Evolutionary conservation across 176 grass and related monocot genomes (phyloP), one percentile per base, ranked within the genome.

Genomic region (Oryza coarctata): DNA sequence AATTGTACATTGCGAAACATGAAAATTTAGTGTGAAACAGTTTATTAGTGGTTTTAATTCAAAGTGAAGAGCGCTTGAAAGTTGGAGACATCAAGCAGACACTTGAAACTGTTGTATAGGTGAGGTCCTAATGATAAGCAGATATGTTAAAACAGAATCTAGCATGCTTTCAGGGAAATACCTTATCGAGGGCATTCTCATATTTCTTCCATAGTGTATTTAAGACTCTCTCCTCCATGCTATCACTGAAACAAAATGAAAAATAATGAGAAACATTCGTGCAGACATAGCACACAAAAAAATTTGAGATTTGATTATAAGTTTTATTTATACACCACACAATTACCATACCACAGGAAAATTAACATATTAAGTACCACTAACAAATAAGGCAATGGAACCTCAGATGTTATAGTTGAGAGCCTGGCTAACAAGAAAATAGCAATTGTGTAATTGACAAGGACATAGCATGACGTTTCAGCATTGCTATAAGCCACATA

Each of bases 181-280:
- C 95, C 92, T 98, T 82, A 77, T 94, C 90, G 70, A 88, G 85
- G 12, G 78, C 77, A 89, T 89, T 84, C 69, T 87, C 86, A 9
- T 98, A 94, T 60, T 86, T 87, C 67, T 91, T 74, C 95, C 95
- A 98, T 69, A 98, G 83, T 87, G 78, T 86, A 86, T 71, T 94
- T 29, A 98, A 76, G 78, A 87, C 49, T 71, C 63, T 86, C 72
- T 98, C 95, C 82, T 98, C 88, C 5, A 70, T 69, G 74, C 23
- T 58, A 87, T 87, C 92, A 77, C 95, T 94, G 80, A 63, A 87
- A 92, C 10, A 50, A 71, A 13, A 89, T 80, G 79, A 57, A 4
- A 75, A 30, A 76, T 15, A 47, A 80, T 85, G 61, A 74, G 44
- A 85, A 85, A 67, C 13, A 81, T 34, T 74, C 25, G 65, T 9